Percentiles rank a stretch among this genome's conserved stretches.
Evolutionary conservation across 2,329 filamentous ascomycete genomes (phyloP).

Genomic region (Akanthomyces lecanii): DNA sequence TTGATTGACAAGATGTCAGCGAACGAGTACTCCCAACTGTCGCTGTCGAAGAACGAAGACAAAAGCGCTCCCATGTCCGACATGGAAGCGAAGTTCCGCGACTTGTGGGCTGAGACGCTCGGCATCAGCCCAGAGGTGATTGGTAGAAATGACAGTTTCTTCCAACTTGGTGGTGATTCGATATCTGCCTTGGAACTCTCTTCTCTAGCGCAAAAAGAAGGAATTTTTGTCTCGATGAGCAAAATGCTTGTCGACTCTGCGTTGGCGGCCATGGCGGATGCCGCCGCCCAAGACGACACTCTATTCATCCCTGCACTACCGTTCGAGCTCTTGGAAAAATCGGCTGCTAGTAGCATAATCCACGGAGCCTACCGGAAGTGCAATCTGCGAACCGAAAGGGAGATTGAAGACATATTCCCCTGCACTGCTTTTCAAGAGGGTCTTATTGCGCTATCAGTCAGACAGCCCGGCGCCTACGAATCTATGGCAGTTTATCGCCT

Average conservation of each 20-base stretch:
- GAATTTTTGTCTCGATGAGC: neutral
- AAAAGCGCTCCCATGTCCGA: neutral
- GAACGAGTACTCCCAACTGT: neutral
- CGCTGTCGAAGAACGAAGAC: neutral
- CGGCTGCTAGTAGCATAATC: neutral
- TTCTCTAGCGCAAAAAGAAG: slow-evolving; percentile 21
- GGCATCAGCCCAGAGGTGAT: slow-evolving; percentile 26
- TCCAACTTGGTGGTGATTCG: slow-evolving; percentile 51
- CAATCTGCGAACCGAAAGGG: neutral
- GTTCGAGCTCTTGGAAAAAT: neutral
- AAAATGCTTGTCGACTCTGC: neutral
- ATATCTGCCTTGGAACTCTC: slow-evolving; percentile 48
- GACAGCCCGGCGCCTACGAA: slow-evolving; percentile 35
- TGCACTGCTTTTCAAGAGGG: slow-evolving; percentile 39
- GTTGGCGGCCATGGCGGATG: slow-evolving; percentile 1
- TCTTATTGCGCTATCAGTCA: slow-evolving; percentile 34
- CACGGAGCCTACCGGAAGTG: neutral
- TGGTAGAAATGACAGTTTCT: slow-evolving; percentile 48
- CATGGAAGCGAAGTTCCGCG: slow-evolving; percentile 9
- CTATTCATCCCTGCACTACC: neutral
- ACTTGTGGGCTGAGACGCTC: slow-evolving; percentile 16
- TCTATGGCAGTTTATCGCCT: slow-evolving; percentile 27
- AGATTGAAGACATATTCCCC: slow-evolving; percentile 34
- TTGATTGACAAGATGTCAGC: neutral
- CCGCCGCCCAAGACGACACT: neutral